Percentiles rank a stretch among this genome's conserved stretches.
phyloP scores from a whole-genome alignment of 306 rosid genomes.

The Morella rubra region DNA sequence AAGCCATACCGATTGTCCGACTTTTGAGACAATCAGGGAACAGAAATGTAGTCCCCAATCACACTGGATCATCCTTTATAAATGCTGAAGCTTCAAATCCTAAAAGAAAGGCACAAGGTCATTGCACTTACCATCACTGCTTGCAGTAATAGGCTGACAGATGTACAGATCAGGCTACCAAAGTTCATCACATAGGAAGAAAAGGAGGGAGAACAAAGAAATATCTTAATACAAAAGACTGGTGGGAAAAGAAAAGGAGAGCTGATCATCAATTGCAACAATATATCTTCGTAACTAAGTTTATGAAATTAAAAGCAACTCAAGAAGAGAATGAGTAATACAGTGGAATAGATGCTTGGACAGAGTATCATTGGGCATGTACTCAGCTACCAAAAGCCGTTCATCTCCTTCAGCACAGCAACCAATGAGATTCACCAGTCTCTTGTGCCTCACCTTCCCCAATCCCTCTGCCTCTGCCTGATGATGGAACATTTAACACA shows the following conservation, averaged over 20 bases:
- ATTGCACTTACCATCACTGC: background rate
- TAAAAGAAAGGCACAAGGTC: background rate
- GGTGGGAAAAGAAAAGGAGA: background rate
- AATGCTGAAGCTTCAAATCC: background rate
- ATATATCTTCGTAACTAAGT: background rate
- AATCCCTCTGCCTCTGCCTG: constrained; percentile 83
- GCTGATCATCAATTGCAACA: background rate
- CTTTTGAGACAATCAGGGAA: background rate
- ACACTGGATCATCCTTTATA: background rate
- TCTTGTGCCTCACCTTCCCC: constrained; percentile 79
- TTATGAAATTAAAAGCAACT: constrained; percentile 14
- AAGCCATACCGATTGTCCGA: background rate
- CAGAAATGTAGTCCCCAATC: background rate
- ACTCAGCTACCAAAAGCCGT: constrained; percentile 81
- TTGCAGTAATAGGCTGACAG: background rate
- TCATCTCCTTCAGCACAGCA: constrained; percentile 85
- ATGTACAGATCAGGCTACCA: background rate
- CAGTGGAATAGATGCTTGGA: constrained; percentile 88
- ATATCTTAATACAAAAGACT: background rate
- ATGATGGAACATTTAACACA: constrained; percentile 28
- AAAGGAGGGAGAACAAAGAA: background rate
- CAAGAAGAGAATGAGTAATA: constrained; percentile 33
- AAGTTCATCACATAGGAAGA: background rate
- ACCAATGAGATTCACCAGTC: constrained; percentile 76
- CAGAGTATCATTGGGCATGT: constrained; percentile 75